phyloP scores from a whole-genome alignment of 192 early-diverging fungal genomes.

The Mortierella claussenii region DNA sequence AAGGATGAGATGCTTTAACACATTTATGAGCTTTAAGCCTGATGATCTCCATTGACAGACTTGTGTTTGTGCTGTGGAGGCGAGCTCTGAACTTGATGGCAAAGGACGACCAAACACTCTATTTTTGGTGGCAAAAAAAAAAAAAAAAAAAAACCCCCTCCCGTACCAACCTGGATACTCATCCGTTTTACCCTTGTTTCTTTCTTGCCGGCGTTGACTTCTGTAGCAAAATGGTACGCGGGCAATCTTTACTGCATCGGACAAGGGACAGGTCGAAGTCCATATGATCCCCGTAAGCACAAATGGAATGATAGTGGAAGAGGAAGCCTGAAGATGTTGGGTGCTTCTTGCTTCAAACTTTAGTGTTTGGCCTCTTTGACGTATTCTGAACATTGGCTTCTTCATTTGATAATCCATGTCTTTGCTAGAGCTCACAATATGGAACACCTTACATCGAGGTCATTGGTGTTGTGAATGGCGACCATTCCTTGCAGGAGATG shows the following conservation, averaged over 20 bases:
- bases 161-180: too few species aligned
- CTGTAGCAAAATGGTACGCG: slow-evolving; percentile 29
- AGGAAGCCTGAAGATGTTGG: not conserved
- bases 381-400: too few species aligned
- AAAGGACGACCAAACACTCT: not conserved
- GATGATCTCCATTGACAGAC: not conserved
- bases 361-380: too few species aligned
- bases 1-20: not conserved
- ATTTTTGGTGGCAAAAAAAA: not conserved
- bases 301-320: not conserved
- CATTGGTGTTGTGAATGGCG: slow-evolving; percentile 35
- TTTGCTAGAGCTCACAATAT: slow-evolving; percentile 24
- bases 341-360: not conserved
- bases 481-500: slow-evolving; percentile 28
- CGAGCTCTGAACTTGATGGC: too few species aligned
- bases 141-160: not conserved
- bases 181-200: too few species aligned
- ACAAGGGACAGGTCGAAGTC: slow-evolving; percentile 36
- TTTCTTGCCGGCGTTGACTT: not conserved
- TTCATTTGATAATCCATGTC: not conserved
- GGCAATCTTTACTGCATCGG: slow-evolving; percentile 17
- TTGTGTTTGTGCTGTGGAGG: too few species aligned
- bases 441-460: slow-evolving; percentile 33
- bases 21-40: not conserved
- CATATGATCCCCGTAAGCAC: slow-evolving; percentile 24